Base-by-base conservation (phyloP, 371 early-diverging fungal genomes). In the Mucor velutinosus region DNA sequence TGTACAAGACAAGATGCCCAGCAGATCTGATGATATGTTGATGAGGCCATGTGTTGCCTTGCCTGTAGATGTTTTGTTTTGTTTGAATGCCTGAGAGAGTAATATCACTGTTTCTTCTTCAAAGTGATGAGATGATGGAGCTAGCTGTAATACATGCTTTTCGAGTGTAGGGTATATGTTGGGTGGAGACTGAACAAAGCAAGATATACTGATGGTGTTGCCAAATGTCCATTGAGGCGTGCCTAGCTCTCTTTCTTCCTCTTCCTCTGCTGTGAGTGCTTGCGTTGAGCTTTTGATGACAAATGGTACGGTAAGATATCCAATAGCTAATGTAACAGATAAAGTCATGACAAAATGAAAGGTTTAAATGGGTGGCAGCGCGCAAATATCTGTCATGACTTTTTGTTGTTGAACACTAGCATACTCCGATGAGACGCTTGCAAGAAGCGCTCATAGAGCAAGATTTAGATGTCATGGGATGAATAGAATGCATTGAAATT, bases 111-210 rank as follows among this genome's bases (percentile, higher is more conserved):
- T 45, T n/a, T 80, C 76, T 37, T 45, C 21, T 60, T 77, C 76
- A 43, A 68, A 70, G 10, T 32, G 17, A 19, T 73, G 61, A 1
- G 73, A 58, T 14, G 63, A 29, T 4, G 70, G 37, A 17, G 71
- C 67, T 15, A 73, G 21, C 10, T 64, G 62, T 15, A 79, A n/a
- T 14, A 74, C 43, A 59, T 82, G 73, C 55, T 71, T 76, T n/a
- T 72, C 78, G 58, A 79, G 71, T 8, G 86, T 88, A 47, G 86
- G 85, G 17, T 76, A 75, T 19, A 75, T 76, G 11, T 71, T 79
- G 6, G 84, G 85, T 35, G 86, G 82, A 7, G 74, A 78, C 49
- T 64, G 75, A 15, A 80, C 67, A 69, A 80, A 80, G 23, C 66
- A 69, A n/a, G 62, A 49, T 23, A 80, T 72, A 7, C 75, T 70